Evolutionary conservation across 2,329 filamentous ascomycete genomes (phyloP), one percentile per base, ranked within the genome.

Genomic region (Fusarium paranaense): DNA sequence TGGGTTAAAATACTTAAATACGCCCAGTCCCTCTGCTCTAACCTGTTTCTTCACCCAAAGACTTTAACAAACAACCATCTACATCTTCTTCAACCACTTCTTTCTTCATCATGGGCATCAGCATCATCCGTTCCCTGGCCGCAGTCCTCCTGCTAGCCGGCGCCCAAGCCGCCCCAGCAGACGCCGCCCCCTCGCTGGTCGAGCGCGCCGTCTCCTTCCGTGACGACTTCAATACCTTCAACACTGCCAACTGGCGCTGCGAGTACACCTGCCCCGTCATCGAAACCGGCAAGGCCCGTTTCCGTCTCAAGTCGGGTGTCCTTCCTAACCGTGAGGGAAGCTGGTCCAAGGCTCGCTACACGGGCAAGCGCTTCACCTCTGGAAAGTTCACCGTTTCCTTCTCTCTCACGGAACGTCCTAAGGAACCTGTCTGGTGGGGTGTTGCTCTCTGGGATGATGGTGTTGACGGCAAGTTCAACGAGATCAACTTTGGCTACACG

Each of bases 401-500:
- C 13, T 62, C 71, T 1, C 42, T 75, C 25, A 72, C 73, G 1
- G 61, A 56, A 3, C 69, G 71, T 11, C 73, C 71, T 0, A 27
- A 65, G 27, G 20, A 64, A 52, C 60, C 68, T 8, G 66, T 74
- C n/a, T 75, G 73, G 73, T 75, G 73, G 73, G 71, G 73, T 2
- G 54, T 75, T 13, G 73, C 73, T 0, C 66, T 75, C 6, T 74
- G 64, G 62, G 73, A 74, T 40, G 45, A 67, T 11, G 71, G 64
- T 4, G 59, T 62, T 1, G 38, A 38, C n/a, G 47, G 47, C 5
- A 42, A 70, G 33, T 72, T 69, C 64, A 75, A 72, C 64, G 71
- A 75, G 60, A 70, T 75, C 66, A 75, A 75, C 64, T 75, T 75
- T 68, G 73, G 73, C 14, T 75, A 74, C 56, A 74, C 69, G 4